Evolutionary conservation across 257 asterid genomes (phyloP).

Genomic region (Petunia secreta): DNA sequence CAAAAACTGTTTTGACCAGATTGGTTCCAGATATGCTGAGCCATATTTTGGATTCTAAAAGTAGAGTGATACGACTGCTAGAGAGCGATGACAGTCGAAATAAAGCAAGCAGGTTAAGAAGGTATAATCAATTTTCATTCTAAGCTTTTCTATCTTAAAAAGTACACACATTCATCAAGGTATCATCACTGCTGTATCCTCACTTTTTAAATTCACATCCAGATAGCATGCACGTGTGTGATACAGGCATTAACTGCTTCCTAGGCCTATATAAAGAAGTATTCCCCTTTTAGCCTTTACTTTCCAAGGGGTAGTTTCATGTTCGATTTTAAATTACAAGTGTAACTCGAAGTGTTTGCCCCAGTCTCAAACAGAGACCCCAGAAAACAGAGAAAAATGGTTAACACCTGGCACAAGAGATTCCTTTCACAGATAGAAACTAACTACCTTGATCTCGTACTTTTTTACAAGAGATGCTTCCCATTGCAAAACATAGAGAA

Average conservation of each 20-base stretch:
- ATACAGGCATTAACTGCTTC: not conserved
- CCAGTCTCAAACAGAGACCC: constrained; percentile 11
- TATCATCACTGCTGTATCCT: not conserved
- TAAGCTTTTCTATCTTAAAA: not conserved
- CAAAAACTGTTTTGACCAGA: not conserved
- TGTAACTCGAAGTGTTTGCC: not conserved
- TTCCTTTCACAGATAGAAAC: not conserved
- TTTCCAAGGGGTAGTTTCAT: not conserved
- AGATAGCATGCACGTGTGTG: not conserved
- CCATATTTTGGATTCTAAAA: not conserved
- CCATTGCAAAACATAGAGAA: not conserved
- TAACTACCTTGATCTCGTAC: not conserved
- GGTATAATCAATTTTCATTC: not conserved
- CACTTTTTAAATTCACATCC: not conserved
- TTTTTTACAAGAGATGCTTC: not conserved
- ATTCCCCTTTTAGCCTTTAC: not conserved
- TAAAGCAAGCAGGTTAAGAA: constrained; percentile 16
- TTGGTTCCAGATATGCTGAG: constrained; percentile 17
- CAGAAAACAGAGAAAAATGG: not conserved
- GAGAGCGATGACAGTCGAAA: not conserved
- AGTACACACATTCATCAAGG: not conserved
- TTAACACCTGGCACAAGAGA: not conserved
- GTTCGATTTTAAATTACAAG: not conserved
- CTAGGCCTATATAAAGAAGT: not conserved
- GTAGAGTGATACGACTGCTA: not conserved